Percentiles rank a stretch among this genome's conserved stretches.
Conservation (phyloP, 345 rosid species). For the Populus simonii region DNA sequence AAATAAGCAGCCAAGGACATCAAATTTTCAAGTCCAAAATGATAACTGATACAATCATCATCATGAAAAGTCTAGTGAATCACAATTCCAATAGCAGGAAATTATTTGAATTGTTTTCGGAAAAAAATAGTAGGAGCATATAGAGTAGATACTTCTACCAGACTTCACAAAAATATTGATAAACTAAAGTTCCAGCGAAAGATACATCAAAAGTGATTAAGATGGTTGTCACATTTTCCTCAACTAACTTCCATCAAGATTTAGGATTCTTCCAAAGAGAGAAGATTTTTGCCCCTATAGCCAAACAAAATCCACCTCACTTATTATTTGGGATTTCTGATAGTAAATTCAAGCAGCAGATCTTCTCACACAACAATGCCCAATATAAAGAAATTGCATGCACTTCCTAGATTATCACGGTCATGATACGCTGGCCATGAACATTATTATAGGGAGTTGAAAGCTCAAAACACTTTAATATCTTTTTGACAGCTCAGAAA, state of each 20-base stretch:
- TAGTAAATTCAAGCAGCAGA: neutral
- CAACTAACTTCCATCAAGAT: neutral
- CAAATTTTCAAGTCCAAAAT: constrained; percentile 7
- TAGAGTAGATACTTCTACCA: constrained; percentile 4
- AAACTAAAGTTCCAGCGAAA: neutral
- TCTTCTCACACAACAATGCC: neutral
- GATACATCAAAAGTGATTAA: neutral
- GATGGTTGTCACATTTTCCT: neutral
- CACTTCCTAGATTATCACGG: neutral
- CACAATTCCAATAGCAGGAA: neutral
- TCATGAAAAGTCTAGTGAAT: constrained; percentile 10
- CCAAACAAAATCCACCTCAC: neutral
- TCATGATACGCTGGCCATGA: neutral
- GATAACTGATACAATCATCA: neutral
- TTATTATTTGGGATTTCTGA: neutral
- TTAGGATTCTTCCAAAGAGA: neutral
- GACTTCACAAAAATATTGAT: constrained; percentile 8
- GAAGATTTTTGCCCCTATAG: neutral
- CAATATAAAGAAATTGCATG: neutral
- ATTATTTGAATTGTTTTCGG: too few relatives aligned
- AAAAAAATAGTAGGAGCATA: neutral
- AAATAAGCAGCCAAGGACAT: constrained; percentile 18
- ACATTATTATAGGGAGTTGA: neutral
- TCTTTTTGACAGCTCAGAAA: neutral
- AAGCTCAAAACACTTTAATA: neutral